These are phyloP conservation scores for Solanum sitiens DNA, from an alignment of 257 asterid genomes.

Conservation along the genomic window DNA sequence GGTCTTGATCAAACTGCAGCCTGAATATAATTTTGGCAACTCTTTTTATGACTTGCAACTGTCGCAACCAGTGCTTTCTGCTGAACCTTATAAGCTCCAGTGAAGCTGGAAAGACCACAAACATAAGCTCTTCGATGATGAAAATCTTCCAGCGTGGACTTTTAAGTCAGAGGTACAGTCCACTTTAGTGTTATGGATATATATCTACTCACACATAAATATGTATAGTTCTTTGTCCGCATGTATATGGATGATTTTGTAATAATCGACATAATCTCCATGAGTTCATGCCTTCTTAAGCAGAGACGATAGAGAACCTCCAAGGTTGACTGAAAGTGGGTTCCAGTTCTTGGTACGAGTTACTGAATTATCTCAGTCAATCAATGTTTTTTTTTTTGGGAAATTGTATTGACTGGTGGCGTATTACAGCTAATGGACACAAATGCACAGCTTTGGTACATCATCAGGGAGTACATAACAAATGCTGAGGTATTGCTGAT, in stretches of 20 bases:
- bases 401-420: constrained; percentile 22
- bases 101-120: constrained; percentile 75
- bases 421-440: constrained; percentile 88
- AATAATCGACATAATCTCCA: constrained; percentile 6
- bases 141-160: constrained; percentile 93
- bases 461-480: constrained; percentile 88
- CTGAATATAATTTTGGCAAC: constrained; percentile 20
- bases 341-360: constrained; percentile 90
- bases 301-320: constrained; percentile 90
- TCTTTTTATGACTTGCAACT: constrained; percentile 34
- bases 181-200: constrained; percentile 1
- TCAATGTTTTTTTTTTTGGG: neutral
- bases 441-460: constrained; percentile 98
- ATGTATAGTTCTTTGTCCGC: neutral
- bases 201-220: neutral
- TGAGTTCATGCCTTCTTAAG: constrained; percentile 14
- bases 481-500: constrained; percentile 65
- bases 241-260: neutral
- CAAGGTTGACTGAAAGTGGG: constrained; percentile 88
- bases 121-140: constrained; percentile 91
- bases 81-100: constrained; percentile 89
- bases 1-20: constrained; percentile 19
- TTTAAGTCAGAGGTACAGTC: constrained; percentile 75
- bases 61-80: constrained; percentile 71
- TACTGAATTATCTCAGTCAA: constrained; percentile 3